Percentiles rank a stretch among this genome's conserved stretches.
Conservation (phyloP, 768 basidiomycete species). For the Xanthoconium purpureum region DNA sequence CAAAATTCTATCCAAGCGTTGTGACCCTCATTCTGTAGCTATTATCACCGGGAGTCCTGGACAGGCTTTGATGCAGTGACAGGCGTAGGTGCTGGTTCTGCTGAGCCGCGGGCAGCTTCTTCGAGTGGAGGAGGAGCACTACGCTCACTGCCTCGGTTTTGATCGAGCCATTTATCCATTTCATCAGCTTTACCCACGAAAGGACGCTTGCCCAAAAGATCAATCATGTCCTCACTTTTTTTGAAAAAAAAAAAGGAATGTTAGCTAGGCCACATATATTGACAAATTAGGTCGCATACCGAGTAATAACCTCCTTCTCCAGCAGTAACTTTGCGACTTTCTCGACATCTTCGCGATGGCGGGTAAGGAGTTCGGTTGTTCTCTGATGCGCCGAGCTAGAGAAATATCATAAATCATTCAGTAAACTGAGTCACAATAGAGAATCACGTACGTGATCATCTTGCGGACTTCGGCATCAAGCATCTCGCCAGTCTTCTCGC, state of each 20-base stretch:
- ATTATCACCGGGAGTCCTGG: slow-evolving; percentile 26
- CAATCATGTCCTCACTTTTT: slow-evolving; percentile 81
- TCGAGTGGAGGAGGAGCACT: slow-evolving; percentile 68
- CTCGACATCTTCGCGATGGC: slow-evolving; percentile 85
- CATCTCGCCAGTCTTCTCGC: slow-evolving; percentile 95
- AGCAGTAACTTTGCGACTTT: slow-evolving; percentile 88
- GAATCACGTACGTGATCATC: slow-evolving; percentile 76
- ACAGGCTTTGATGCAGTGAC: slow-evolving; percentile 43
- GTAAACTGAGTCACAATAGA: neutral
- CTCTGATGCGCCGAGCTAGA: slow-evolving; percentile 72
- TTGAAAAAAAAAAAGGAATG: neutral
- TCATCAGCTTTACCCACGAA: slow-evolving; percentile 78
- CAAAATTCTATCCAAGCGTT: slow-evolving; percentile 3
- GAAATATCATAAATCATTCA: slow-evolving; percentile 6
- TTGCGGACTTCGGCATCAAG: slow-evolving; percentile 88
- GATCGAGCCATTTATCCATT: slow-evolving; percentile 97
- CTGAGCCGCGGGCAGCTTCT: slow-evolving; percentile 37
- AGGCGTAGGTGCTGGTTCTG: slow-evolving; percentile 47
- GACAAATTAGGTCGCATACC: slow-evolving; percentile 45
- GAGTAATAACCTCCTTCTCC: slow-evolving; percentile 94
- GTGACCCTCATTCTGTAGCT: slow-evolving; percentile 1
- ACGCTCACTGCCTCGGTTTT: slow-evolving; percentile 57
- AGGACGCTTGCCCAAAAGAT: slow-evolving; percentile 77
- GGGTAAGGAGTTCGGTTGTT: slow-evolving; percentile 75
- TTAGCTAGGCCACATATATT: neutral